Base-by-base conservation (phyloP, 192 early-diverging fungal species). In the Dimargaris cristalligena region DNA sequence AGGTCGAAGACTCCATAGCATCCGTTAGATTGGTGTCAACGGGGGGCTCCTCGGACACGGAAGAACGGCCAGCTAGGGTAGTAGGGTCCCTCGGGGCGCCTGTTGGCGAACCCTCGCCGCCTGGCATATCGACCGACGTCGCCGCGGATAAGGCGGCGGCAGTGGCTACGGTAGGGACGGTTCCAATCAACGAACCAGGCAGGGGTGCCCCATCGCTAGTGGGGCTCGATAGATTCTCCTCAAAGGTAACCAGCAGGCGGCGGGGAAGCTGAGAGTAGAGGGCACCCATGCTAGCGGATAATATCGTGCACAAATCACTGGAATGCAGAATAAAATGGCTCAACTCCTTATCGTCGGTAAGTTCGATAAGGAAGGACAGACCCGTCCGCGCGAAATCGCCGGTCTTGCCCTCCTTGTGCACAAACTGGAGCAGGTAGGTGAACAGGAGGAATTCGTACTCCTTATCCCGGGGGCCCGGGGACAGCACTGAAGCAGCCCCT, bases 201-300 rank as follows among this genome's bases (percentile, higher is more conserved):
- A n/a, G n/a, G 68, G 68, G n/a, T 65, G 59, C 9, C 67, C 64
- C 2, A 64, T 61, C 1, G 50, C 58, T 47, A 30, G 20, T 26
- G 9, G 54, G 0, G 29, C 31, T 33, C 20, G 20, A 33, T 9
- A 56, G 54, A 18, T 56, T 33, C 54, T 56, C 54, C 18, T 56
- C 54, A 33, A 28, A 56, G 23, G 79, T 65, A 11, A 89, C 75
- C 31, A 79, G 72, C 35, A 89, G 63, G 50, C 84, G 81, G 49
- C 82, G 74, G 13, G 94, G 91, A 20, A 97, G 77, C 65, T 92
- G 91, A 4, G 89, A 89, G 70, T 87, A 94, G 30, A 93, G 71
- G 3, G 88, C 89, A 35, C 91, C 89, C 29, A 97, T 74, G 0
- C 88, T 86, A 13, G 91, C 89, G 3, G 81, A 77, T 63, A 91